These are phyloP conservation scores for Wickerhamomyces sp. DNA, from an alignment of 1,139 yeast genomes.

Conservation along the genomic window DNA sequence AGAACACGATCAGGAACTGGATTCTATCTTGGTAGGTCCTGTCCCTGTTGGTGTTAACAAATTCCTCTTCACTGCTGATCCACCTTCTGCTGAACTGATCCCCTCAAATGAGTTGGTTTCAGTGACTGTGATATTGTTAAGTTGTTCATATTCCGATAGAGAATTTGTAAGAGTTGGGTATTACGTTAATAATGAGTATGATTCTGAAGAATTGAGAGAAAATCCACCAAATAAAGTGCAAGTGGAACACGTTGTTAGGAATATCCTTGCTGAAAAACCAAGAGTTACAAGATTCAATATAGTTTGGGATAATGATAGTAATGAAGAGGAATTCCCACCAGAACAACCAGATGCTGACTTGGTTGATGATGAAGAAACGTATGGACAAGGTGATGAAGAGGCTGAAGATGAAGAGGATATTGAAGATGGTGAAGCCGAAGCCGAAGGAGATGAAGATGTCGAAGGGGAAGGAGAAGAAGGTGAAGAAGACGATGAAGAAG, in stretches of 20 bases:
- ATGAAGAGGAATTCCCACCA: conserved; percentile 66
- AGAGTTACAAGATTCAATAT: conserved; percentile 94
- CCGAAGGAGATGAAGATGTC: conserved; percentile 32
- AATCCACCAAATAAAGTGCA: conserved; percentile 94
- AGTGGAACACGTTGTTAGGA: conserved; percentile 90
- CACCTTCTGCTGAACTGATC: conserved; percentile 91
- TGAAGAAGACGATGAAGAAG: conserved; percentile 35
- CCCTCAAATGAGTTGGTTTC: conserved; percentile 94
- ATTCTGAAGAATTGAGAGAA: conserved; percentile 84
- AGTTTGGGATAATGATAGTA: conserved; percentile 78
- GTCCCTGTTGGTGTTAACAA: conserved; percentile 97
- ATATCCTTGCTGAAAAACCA: conserved; percentile 94
- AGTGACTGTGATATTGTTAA: conserved; percentile 86
- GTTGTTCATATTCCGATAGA: conserved; percentile 88
- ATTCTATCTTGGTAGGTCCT: conserved; percentile 93
- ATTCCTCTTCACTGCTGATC: conserved; percentile 89
- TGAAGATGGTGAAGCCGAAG: conserved; percentile 36
- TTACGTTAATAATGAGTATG: conserved; percentile 95
- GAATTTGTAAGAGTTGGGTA: conserved; percentile 97
- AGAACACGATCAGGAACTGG: conserved; percentile 95
- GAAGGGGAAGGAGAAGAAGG: conserved; percentile 31
- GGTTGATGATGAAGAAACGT: conserved; percentile 55
- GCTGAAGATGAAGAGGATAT: conserved; percentile 48
- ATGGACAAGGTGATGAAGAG: conserved; percentile 49
- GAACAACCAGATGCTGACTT: conserved; percentile 60